Evolutionary conservation across 768 basidiomycete species (phyloP).

Genomic region (Xerocomus potaroensis): DNA sequence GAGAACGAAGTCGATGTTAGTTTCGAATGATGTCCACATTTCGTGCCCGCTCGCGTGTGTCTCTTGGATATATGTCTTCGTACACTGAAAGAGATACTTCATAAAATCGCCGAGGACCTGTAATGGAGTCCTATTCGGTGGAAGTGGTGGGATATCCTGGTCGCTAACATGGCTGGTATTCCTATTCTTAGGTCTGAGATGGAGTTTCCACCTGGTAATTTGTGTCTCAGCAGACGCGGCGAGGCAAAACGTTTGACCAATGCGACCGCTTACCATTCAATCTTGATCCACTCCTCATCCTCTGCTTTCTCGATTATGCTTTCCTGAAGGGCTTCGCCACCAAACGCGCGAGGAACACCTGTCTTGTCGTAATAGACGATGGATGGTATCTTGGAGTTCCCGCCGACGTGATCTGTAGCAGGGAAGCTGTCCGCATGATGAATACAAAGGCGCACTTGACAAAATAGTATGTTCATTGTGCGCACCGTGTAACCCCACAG

Average conservation of each 20-base stretch:
- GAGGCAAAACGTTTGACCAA: neutral
- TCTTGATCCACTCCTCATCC: conserved; percentile 30
- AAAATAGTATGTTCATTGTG: neutral
- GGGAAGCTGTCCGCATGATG: conserved; percentile 37
- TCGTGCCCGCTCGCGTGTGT: conserved; percentile 39
- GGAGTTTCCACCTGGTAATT: conserved; percentile 33
- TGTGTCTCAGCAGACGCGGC: conserved; percentile 3
- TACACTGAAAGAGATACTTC: conserved; percentile 41
- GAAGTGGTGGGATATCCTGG: conserved; percentile 39
- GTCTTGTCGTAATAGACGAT: conserved; percentile 43
- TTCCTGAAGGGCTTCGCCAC: conserved; percentile 42
- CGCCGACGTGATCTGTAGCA: conserved; percentile 42
- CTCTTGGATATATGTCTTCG: conserved; percentile 42
- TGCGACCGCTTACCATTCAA: conserved; percentile 27
- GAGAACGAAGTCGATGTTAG: conserved; percentile 42
- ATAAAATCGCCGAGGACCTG: conserved; percentile 50
- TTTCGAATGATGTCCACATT: conserved; percentile 40
- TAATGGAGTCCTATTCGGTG: conserved; percentile 37
- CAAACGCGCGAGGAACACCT: conserved; percentile 39
- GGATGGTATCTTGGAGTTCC: conserved; percentile 48
- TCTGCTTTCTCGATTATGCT: conserved; percentile 37
- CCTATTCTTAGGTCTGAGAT: conserved; percentile 28
- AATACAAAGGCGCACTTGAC: neutral
- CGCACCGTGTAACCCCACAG: conserved; percentile 24
- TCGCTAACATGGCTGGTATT: conserved; percentile 22